These are phyloP conservation scores for Leccinum griseonigrum DNA, from an alignment of 1,284 basidiomycete species.

Conservation along the genomic window DNA sequence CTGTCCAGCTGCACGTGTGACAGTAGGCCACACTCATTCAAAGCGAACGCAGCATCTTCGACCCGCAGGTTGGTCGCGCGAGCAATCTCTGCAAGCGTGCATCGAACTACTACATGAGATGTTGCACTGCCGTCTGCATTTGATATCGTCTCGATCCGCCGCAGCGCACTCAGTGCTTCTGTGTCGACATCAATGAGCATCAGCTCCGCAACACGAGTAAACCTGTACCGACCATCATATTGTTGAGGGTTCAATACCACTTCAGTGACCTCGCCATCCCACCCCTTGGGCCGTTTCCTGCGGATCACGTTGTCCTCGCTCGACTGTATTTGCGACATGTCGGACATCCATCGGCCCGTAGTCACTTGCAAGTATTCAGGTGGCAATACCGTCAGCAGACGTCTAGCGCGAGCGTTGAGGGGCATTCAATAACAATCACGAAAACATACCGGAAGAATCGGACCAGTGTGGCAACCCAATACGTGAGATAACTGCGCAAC, in stretches of 20 bases:
- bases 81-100: conserved; percentile 72
- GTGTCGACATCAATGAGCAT: conserved; percentile 28
- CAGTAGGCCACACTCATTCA: conserved; percentile 85
- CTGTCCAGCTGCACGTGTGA: conserved; percentile 31
- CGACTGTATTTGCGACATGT: conserved; percentile 39
- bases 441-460: conserved; percentile 69
- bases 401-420: conserved; percentile 36
- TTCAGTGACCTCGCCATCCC: conserved; percentile 57
- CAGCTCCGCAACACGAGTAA: background rate
- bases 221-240: conserved; percentile 32
- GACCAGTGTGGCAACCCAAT: conserved; percentile 86
- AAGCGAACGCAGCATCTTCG: conserved; percentile 86
- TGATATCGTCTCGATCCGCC: conserved; percentile 53
- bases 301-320: conserved; percentile 38
- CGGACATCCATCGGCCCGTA: conserved; percentile 41
- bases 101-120: conserved; percentile 61
- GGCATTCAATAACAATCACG: background rate
- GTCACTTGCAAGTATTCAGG: conserved; percentile 45
- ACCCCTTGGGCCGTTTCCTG: conserved; percentile 61
- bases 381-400: conserved; percentile 58
- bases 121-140: conserved; percentile 65
- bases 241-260: conserved; percentile 23
- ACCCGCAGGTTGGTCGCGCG: conserved; percentile 77
- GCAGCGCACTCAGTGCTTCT: conserved; percentile 43
- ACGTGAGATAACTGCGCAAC: conserved; percentile 86